Evolutionary conservation across 192 early-diverging fungal species (phyloP), one percentile per base, ranked within the genome.

Genomic region (Podila clonocystis): DNA sequence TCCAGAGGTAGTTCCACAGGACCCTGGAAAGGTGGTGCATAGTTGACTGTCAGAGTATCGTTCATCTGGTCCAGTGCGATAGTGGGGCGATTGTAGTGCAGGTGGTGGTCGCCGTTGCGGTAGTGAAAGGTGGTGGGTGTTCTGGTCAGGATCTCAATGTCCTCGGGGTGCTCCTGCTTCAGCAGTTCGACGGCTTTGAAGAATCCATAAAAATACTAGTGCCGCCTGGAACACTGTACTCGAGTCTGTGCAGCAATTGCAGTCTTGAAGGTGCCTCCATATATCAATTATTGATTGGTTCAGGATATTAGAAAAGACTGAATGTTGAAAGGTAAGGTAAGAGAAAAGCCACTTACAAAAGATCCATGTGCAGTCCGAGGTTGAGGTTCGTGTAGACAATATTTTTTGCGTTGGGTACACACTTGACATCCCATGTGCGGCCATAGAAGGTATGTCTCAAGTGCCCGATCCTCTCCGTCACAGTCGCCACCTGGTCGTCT

Each of bases 291-390:
- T 3, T 2, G 41, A 45, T 8, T 9, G 5, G 34, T 36, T 7
- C 7, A 9, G 34, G 6, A 36, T 4, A 9, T 36, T 36, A 36
- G 34, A 45, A 45, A 15, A 45, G 38, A 5, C n/a, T n/a, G n/a
- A 65, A 82, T 24, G 11, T 24, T 20, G 31, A 34, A 15, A 45
- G 48, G 29, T 73, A 33, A 41, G 45, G 67, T 45, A 11, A 6
- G 4, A 11, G 6, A 15, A 20, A 57, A 50, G 0, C 20, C 13
- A 72, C 87, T 82, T 88, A 93, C 93, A 95, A 80, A 41, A 96
- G 82, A 87, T 96, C 95, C 95, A 95, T 95, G 73, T 96, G 95
- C 45, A 94, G 88, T 0, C 93, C 94, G 22, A 96, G 85, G 67
- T 91, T 86, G 31, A 96, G 84, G 58, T 83, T 86, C 0, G 95